Conservation (phyloP, 2,329 filamentous ascomycete species). For the Stemphylium vesicarium region DNA sequence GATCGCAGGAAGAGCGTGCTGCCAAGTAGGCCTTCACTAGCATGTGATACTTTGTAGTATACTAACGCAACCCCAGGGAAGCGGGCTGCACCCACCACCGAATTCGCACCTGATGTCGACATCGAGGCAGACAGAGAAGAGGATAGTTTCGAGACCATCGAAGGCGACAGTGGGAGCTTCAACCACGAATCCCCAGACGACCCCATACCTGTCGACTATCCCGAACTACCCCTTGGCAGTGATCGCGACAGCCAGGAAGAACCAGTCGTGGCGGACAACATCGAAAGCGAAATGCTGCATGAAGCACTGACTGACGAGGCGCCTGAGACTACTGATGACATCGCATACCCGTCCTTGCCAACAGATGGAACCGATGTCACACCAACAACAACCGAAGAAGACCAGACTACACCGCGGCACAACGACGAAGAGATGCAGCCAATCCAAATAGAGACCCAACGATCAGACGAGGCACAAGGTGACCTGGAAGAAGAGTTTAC, state of each 20-base stretch:
- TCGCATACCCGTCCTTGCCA: constrained; percentile 23
- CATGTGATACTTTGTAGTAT: not conserved
- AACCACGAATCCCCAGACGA: constrained; percentile 9
- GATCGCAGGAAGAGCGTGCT: constrained; percentile 45
- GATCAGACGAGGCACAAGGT: not conserved
- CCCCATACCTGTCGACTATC: not conserved
- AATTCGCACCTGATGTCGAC: constrained; percentile 1
- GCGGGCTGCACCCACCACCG: constrained; percentile 11
- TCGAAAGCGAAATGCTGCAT: not conserved
- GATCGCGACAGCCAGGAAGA: not conserved
- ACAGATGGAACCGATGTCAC: not conserved
- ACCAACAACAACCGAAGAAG: constrained; percentile 1
- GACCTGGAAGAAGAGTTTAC: constrained; percentile 32
- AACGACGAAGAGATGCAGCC: not conserved
- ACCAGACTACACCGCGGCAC: not conserved
- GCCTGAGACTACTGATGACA: not conserved
- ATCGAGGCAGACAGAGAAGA: constrained; percentile 11
- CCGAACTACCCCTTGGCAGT: constrained; percentile 17
- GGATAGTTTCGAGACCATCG: constrained; percentile 18
- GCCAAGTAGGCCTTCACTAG: constrained; percentile 32
- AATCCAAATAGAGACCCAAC: not conserved
- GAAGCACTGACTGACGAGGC: not conserved
- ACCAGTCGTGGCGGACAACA: not conserved
- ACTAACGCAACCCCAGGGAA: constrained; percentile 38
- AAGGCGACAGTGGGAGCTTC: constrained; percentile 21